These are phyloP conservation scores for Thraustochytrium striatum DNA, from an alignment of 352 stramenopile genomes.

Conservation along the genomic window DNA sequence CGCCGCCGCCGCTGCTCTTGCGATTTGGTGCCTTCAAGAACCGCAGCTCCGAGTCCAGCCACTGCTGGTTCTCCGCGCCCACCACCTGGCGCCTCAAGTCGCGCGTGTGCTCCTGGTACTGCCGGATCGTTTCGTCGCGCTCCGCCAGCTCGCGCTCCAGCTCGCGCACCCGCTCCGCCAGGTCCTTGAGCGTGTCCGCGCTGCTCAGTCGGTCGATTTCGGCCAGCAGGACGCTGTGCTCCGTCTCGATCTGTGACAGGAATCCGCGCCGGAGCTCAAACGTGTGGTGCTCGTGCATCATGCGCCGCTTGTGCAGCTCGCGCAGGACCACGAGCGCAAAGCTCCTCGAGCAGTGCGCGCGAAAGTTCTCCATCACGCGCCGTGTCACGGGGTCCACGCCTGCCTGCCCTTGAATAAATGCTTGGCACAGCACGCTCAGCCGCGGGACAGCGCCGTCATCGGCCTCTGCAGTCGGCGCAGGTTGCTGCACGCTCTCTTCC, in stretches of 20 bases:
- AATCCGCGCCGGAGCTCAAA: background rate
- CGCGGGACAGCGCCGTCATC: background rate
- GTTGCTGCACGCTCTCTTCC: too few species aligned
- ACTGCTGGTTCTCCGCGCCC: conserved; percentile 2
- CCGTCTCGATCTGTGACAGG: background rate
- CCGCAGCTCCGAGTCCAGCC: background rate
- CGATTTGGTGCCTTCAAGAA: background rate
- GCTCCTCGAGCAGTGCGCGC: background rate
- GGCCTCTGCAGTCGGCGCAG: too few species aligned
- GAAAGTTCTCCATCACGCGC: background rate
- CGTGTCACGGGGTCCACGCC: background rate
- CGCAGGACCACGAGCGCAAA: conserved; percentile 6
- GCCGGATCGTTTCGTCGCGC: background rate
- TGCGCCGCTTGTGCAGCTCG: background rate
- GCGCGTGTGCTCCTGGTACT: background rate
- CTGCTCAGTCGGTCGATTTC: conserved; percentile 1
- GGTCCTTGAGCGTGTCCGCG: background rate
- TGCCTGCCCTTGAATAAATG: background rate
- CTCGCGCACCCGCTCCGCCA: background rate
- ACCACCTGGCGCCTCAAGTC: background rate
- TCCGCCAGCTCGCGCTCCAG: background rate
- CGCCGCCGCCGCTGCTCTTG: too few species aligned
- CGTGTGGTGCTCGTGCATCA: background rate
- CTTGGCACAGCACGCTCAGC: background rate
- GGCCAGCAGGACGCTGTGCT: background rate